Percentiles rank a stretch among this genome's conserved stretches.
Conservation (phyloP, 2,329 filamentous ascomycete genomes). For the Cladosporium sp. region DNA sequence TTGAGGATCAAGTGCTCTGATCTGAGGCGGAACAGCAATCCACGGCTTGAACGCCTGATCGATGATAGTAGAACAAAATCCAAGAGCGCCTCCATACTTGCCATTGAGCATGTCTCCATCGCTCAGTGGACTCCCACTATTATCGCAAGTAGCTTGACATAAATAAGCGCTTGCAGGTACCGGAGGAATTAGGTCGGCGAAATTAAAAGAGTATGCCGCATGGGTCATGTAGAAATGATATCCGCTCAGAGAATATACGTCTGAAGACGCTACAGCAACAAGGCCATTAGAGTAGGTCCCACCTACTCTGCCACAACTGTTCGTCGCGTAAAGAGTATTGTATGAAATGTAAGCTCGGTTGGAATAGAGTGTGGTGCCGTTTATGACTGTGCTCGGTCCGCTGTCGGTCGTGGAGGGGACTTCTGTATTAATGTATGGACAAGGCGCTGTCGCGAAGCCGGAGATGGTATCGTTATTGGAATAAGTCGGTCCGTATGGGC, state of each 20-base stretch:
- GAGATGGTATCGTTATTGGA: neutral
- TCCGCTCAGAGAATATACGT: slow-evolving; percentile 17
- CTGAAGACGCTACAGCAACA: slow-evolving; percentile 9
- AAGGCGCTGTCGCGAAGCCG: slow-evolving; percentile 8
- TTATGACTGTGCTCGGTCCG: slow-evolving; percentile 11
- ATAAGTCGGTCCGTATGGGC: slow-evolving; percentile 8
- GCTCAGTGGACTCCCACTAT: slow-evolving; percentile 6
- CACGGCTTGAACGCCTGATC: slow-evolving; percentile 21
- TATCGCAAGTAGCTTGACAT: slow-evolving; percentile 3
- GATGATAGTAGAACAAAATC: slow-evolving; percentile 15
- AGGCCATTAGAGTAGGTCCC: slow-evolving; percentile 21
- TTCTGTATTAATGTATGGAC: slow-evolving; percentile 10
- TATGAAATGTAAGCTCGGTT: slow-evolving; percentile 26
- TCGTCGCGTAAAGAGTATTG: slow-evolving; percentile 26
- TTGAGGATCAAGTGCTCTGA: slow-evolving; percentile 22
- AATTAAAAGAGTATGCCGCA: slow-evolving; percentile 9
- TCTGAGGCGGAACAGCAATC: slow-evolving; percentile 23
- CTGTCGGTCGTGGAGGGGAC: slow-evolving; percentile 8
- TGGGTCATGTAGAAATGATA: slow-evolving; percentile 15
- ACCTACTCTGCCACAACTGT: slow-evolving; percentile 26
- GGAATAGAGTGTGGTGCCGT: slow-evolving; percentile 14
- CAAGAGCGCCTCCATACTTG: neutral
- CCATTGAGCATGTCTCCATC: slow-evolving; percentile 15
- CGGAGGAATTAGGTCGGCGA: neutral
- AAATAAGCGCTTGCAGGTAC: slow-evolving; percentile 15